phyloP scores from a whole-genome alignment of 2,329 filamentous ascomycete genomes.

The Cercospora berteroae region DNA sequence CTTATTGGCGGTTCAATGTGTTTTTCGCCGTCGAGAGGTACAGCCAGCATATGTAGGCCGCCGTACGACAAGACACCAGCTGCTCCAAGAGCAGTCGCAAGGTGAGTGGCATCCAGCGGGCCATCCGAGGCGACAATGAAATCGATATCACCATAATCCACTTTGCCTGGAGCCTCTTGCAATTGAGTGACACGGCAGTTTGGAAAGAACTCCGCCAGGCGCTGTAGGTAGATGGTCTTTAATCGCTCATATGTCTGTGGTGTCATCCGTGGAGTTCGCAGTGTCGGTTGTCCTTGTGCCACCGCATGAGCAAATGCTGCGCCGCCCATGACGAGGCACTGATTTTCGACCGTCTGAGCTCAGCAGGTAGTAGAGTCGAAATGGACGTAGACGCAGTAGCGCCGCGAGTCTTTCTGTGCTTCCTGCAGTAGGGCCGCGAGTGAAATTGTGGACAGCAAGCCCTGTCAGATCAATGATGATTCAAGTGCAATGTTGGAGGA shows the following conservation, averaged over 20 bases:
- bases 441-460: not conserved
- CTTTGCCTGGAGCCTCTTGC: conserved; percentile 67
- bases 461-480: not conserved
- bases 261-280: conserved; percentile 66
- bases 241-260: conserved; percentile 56
- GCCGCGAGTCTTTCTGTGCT: not conserved
- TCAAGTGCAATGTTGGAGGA: not conserved
- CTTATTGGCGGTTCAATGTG: not conserved
- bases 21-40: conserved; percentile 22
- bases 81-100: conserved; percentile 51
- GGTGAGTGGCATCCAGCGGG: conserved; percentile 28
- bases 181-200: conserved; percentile 59
- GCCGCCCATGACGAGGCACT: conserved; percentile 61
- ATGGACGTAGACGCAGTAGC: not conserved
- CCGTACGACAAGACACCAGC: conserved; percentile 27
- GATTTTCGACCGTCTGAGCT: not conserved
- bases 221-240: conserved; percentile 46
- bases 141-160: conserved; percentile 70
- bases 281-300: conserved; percentile 40
- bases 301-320: conserved; percentile 53
- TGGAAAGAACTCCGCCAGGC: conserved; percentile 47
- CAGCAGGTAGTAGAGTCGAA: not conserved
- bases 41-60: conserved; percentile 23
- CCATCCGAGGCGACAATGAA: conserved; percentile 53
- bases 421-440: not conserved